Evolutionary conservation across 345 rosid species (phyloP), one percentile per base, ranked within the genome.

Genomic region (Geranium rotundifolium): DNA sequence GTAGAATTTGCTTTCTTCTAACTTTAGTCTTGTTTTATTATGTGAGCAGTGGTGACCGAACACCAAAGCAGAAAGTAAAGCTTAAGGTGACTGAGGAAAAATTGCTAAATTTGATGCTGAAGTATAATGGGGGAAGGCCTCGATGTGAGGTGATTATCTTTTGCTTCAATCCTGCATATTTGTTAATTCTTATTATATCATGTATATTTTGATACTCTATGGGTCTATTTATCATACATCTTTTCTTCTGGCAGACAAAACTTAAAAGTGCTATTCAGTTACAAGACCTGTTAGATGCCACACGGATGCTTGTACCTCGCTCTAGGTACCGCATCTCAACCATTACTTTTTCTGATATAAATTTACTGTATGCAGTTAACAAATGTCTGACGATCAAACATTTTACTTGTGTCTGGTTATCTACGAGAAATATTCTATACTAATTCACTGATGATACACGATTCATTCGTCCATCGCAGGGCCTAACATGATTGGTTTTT

Each of bases 21-120:
- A 68, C 15, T 60, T 0, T 63, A 70, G 17, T 19, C 60, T 23
- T 58, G 5, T 66, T 67, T 66, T 62, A 58, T 59, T 23, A 69
- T 23, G 27, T 23, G 73, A 50, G 62, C 84, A 93, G 99, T 66
- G 99, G 99, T 72, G 99, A 95, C 75, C 81, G 99, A 83, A 95
- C 99, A 73, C 95, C 99, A 69, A 95, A 95, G 80, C 99, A 95
- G 79, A 95, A 95, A 82, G 99, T 95, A 61, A 95, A 95, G 81
- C 76, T 95, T 77, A 95, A 82, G 78, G 96, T 95, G 64, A 90
- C 99, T 3, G 99, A 95, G 80, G 97, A 95, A 74, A 95, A 87
- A 58, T 84, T 95, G 63, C 75, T 95, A 67, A 95, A 87, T 70
- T 85, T 95, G 79, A 90, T 95, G 97, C 77, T 87, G 65, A 95